Evolutionary conservation across 1,284 basidiomycete genomes (phyloP), one percentile per base, ranked within the genome.

Genomic region (Ustilago crameri): DNA sequence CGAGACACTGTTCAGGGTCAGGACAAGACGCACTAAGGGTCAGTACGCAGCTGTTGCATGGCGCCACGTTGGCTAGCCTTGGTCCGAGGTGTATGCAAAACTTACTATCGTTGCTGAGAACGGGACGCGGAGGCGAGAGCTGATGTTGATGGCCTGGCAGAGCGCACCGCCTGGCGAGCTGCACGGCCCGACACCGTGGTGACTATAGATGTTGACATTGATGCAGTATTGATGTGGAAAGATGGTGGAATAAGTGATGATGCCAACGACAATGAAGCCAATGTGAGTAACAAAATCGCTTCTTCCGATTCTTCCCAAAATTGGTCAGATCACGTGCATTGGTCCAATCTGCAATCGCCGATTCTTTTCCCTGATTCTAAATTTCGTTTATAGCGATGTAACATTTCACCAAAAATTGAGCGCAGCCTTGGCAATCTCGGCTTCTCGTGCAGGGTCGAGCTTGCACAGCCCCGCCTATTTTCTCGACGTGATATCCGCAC

Each of bases 291-390:
- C 24, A 45, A 57, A 44, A 38, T 46, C 35, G 14, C 14, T 58
- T 47, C 49, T 59, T 51, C 56, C 56, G 56, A 59, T 46, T 59
- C 56, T 52, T 32, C 20, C 43, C 49, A 59, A 59, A 59, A 59
- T 47, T 46, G 56, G 35, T 18, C 18, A 3, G 1, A n/a, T 59
- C 56, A 53, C 51, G 45, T 61, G 51, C 43, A 3, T 18, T 9
- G 10, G 27, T 18, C 32, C 37, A 8, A 7, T 37, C 20, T 37
- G 7, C 17, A 22, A 53, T 49, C 40, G 34, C 42, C 42, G 42
- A 45, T 44, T n/a, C 17, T 12, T n/a, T n/a, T n/a, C n/a, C n/a
- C n/a, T n/a, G n/a, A n/a, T n/a, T n/a, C n/a, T n/a, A n/a, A n/a
- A n/a, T n/a, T n/a, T n/a, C n/a, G n/a, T n/a, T n/a, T n/a, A n/a